A percentile compares a stretch with the other conserved stretches of the same genome.
Conservation (phyloP, 257 asterid genomes). For the Ophiorrhiza pumila region DNA sequence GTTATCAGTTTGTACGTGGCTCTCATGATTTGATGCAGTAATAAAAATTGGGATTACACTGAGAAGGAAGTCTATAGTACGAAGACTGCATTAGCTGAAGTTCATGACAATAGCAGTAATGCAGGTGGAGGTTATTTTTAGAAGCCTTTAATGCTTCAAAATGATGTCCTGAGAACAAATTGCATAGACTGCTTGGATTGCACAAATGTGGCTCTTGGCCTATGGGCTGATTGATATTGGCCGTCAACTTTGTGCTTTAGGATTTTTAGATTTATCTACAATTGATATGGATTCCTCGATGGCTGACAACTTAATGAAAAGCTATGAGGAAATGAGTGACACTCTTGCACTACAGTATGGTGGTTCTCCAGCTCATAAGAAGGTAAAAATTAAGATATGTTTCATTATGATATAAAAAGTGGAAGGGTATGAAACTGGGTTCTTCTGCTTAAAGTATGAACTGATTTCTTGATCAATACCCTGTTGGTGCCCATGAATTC, state of each 20-base stretch:
- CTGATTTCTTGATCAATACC: too few species aligned
- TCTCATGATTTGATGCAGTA: slow-evolving; percentile 21
- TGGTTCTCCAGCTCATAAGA: slow-evolving; percentile 94
- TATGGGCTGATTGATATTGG: slow-evolving; percentile 78
- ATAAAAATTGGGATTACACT: slow-evolving; percentile 26
- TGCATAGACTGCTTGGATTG: too few species aligned
- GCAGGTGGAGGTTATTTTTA: too few species aligned
- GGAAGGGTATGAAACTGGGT: not conserved
- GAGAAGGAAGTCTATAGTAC: too few species aligned
- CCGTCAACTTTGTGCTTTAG: slow-evolving; percentile 73
- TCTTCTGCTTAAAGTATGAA: not conserved
- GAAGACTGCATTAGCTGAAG: too few species aligned
- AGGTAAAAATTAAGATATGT: slow-evolving; percentile 40
- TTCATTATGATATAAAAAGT: not conserved
- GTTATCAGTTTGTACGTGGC: not conserved
- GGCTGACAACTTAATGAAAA: slow-evolving; percentile 76
- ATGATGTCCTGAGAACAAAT: too few species aligned
- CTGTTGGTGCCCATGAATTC: too few species aligned
- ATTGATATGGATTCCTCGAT: slow-evolving; percentile 53
- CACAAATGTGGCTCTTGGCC: slow-evolving; percentile 90
- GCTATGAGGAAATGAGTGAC: slow-evolving; percentile 88
- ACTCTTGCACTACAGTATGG: slow-evolving; percentile 89
- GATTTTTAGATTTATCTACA: slow-evolving; percentile 43
- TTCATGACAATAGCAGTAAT: too few species aligned
- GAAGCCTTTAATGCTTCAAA: too few species aligned